phyloP scores from a whole-genome alignment of 257 asterid genomes.

The Scutellaria minor region DNA sequence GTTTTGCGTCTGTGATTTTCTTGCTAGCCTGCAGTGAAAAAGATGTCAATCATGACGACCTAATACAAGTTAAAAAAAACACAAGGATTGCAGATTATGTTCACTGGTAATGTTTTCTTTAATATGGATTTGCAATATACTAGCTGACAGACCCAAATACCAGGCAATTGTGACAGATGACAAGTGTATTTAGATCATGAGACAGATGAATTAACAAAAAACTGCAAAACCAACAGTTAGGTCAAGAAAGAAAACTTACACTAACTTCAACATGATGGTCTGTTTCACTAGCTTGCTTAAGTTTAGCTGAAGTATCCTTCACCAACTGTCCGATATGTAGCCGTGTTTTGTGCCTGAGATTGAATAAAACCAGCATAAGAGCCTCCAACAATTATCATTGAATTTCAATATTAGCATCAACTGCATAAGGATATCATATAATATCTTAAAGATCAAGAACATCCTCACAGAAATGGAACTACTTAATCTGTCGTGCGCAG shows the following conservation, averaged over 20 bases:
- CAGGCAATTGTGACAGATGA: conserved; percentile 6
- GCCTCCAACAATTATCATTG: not conserved
- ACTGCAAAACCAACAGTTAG: conserved; percentile 7
- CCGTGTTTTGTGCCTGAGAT: conserved; percentile 83
- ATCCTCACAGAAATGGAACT: no score
- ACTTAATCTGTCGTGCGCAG: no score
- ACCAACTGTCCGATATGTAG: conserved; percentile 84
- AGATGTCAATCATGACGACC: conserved; percentile 25
- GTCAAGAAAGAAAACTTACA: conserved; percentile 50
- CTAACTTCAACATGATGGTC: conserved; percentile 79
- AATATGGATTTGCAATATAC: conserved; percentile 16
- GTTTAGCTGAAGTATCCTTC: conserved; percentile 94
- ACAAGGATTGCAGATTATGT: not conserved
- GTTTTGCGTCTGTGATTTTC: conserved; percentile 92
- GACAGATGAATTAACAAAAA: conserved; percentile 15
- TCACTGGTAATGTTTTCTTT: not conserved
- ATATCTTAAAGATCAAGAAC: not conserved
- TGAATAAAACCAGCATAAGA: conserved; percentile 29
- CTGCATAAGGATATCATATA: not conserved
- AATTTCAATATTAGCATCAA: conserved; percentile 12
- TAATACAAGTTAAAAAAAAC: not conserved
- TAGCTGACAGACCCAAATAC: not conserved
- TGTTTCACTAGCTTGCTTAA: conserved; percentile 89
- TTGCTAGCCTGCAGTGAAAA: conserved; percentile 69
- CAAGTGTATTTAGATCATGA: not conserved